Conservation (phyloP, 2,329 filamentous ascomycete species). For the Scopulariopsis brevicaulis region DNA sequence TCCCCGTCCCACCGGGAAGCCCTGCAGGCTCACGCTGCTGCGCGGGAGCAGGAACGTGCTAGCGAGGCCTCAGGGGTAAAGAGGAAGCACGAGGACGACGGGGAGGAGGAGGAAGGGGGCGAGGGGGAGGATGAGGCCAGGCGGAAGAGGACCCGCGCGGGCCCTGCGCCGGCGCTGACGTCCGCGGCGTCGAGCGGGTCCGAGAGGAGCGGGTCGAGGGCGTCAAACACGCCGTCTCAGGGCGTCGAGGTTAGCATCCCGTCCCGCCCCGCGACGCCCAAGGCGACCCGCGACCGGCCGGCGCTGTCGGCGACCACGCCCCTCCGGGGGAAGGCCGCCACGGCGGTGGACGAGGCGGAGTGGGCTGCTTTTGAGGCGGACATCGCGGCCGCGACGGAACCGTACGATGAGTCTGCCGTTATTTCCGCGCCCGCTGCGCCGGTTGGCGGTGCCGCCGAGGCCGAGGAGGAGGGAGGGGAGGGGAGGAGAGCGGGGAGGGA, state of each 20-base stretch:
- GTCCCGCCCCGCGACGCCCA: constrained; percentile 50
- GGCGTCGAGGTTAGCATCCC: constrained; percentile 52
- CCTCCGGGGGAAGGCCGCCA: constrained; percentile 2
- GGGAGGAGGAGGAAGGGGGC: constrained; percentile 12
- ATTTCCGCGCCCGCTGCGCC: constrained; percentile 61
- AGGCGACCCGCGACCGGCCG: constrained; percentile 7
- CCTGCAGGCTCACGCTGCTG: constrained; percentile 13
- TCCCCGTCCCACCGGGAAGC: constrained; percentile 32
- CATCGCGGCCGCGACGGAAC: constrained; percentile 39
- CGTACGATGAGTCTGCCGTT: constrained; percentile 36
- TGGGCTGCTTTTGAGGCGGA: constrained; percentile 85
- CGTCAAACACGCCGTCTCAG: constrained; percentile 39
- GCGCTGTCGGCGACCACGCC: constrained; percentile 6
- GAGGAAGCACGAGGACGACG: constrained; percentile 22
- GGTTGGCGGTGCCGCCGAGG: constrained; percentile 44
- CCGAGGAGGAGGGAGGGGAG: constrained; percentile 34
- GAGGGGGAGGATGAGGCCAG: no score
- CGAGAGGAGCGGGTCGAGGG: constrained; percentile 9
- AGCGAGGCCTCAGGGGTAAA: constrained; percentile 12
- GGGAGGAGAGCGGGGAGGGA: constrained; percentile 35
- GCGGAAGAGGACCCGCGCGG: constrained; percentile 33
- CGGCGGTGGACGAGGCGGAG: constrained; percentile 55
- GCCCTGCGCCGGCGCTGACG: constrained; percentile 9
- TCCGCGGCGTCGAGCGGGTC: constrained; percentile 8
- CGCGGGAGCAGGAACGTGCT: neutral